Evolutionary conservation across 2,329 filamentous ascomycete genomes (phyloP), one percentile per base, ranked within the genome.

Genomic region (Penicillium capsulatum): DNA sequence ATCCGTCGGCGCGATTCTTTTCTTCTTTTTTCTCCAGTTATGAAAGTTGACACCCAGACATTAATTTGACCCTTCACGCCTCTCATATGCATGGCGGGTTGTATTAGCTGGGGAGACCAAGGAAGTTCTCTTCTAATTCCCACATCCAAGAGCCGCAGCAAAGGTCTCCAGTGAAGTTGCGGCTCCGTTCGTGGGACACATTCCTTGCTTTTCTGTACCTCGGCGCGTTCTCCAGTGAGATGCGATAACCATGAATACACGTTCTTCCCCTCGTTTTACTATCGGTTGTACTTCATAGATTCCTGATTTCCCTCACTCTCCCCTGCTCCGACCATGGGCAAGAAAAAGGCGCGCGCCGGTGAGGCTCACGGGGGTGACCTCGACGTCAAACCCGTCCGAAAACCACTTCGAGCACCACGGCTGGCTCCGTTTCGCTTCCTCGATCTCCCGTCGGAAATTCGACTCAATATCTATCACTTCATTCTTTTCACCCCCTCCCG

Each of bases 11-110:
- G n/a, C 38, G 36, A 48, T 47, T 48, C 54, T 53, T 55, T 54
- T 59, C 55, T 60, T 64, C 59, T 62, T 63, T 64, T 63, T 64
- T 63, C 57, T 59, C 59, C 57, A 65, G 50, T 62, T 59, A 53
- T 62, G 67, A 77, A 80, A 79, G 74, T 79, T 79, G 67, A 28
- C 61, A 73, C 73, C 69, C 66, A 69, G 67, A 64, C 62, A 64
- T 62, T 64, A 72, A 79, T 79, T 80, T 80, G 77, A 76, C 76
- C 69, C 68, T 63, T 60, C 71, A 71, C 61, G 64, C 71, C 47
- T 47, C 57, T 60, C 19, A 11, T 57, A 69, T 75, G 73, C 70
- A 69, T 72, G 70, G 64, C 63, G 73, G 70, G 79, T 79, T 83
- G 79, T 68, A 72, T 66, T 70, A 69, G 63, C 66, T 70, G 69